Evolutionary conservation across 1,139 yeast genomes (phyloP), one percentile per base, ranked within the genome.

Genomic region (Eremothecium gossypii): DNA sequence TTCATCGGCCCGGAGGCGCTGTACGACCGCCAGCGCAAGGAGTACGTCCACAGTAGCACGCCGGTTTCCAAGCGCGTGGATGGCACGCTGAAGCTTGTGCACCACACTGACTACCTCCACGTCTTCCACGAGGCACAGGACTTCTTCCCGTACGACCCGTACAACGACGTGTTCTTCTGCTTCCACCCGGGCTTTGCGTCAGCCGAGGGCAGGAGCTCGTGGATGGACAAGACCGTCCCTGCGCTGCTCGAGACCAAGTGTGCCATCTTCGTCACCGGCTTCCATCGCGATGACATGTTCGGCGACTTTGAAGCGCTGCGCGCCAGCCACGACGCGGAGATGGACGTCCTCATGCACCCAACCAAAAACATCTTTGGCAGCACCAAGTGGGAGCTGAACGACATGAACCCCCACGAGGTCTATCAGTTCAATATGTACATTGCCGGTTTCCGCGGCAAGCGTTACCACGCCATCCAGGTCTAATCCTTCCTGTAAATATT

Each of bases 121-220:
- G 91, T 83, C 40, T 71, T 83, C 45, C 95, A 91, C 64, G 86
- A 86, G 53, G 81, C 84, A 45, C 94, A 91, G 54, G 96, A 89
- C 64, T 82, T 91, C 61, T 86, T 87, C 79, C 98, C 98, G 11
- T 91, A 89, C 62, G 98, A 91, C 63, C 98, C 99, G 33, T 91
- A 89, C 64, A 74, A 85, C 61, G 98, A 91, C 62, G 77, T 79
- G 27, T 91, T 91, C 67, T 87, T 86, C 72, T 69, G 85, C 42
- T 91, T 89, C 82, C 97, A 91, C 63, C 97, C 98, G 2, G 96
- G 96, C 36, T 76, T 87, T 62, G 82, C 86, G 26, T 83, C 94
- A 13, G 84, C 86, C 9, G 95, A 86, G 58, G 76, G 83, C 39
- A 71, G 76, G 60, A 79, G 76, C 41, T 77, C 79, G 57, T 91